phyloP scores from a whole-genome alignment of 192 early-diverging fungal genomes.

The Pilobolus umbonatus region DNA sequence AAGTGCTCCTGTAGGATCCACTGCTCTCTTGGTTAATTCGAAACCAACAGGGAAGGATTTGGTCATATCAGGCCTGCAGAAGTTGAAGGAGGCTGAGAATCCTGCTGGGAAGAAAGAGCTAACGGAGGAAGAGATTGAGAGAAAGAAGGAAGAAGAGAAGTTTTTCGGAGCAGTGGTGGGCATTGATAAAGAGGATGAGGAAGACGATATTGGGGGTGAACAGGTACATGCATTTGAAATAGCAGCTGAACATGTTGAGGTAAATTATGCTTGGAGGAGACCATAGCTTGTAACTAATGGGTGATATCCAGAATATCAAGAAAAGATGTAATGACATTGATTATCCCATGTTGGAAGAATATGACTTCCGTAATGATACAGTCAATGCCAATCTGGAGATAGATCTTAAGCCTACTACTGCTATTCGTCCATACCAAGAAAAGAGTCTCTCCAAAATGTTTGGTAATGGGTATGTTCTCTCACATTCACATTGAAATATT shows the following conservation, averaged over 20 bases:
- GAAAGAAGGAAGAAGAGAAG: constrained; percentile 31
- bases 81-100: constrained; percentile 40
- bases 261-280: constrained; percentile 7
- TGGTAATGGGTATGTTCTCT: no score
- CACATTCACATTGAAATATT: no score
- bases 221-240: constrained; percentile 81
- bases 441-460: constrained; percentile 97
- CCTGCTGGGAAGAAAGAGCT: constrained; percentile 11
- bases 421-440: constrained; percentile 87
- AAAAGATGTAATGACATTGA: constrained; percentile 88
- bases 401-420: constrained; percentile 92
- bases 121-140: constrained; percentile 22
- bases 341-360: constrained; percentile 95
- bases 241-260: constrained; percentile 57
- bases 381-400: constrained; percentile 57
- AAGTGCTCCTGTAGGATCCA: constrained; percentile 1
- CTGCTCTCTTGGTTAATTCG: constrained; percentile 15
- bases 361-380: constrained; percentile 88
- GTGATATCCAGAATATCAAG: constrained; percentile 53
- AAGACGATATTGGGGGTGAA: constrained; percentile 65
- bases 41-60: constrained; percentile 64
- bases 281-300: no score
- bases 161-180: constrained; percentile 41
- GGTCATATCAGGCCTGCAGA: constrained; percentile 57
- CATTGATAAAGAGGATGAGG: constrained; percentile 62